These are phyloP conservation scores for Gracilariopsis chorda DNA, from an alignment of 23 red algal species.

Conservation along the genomic window DNA sequence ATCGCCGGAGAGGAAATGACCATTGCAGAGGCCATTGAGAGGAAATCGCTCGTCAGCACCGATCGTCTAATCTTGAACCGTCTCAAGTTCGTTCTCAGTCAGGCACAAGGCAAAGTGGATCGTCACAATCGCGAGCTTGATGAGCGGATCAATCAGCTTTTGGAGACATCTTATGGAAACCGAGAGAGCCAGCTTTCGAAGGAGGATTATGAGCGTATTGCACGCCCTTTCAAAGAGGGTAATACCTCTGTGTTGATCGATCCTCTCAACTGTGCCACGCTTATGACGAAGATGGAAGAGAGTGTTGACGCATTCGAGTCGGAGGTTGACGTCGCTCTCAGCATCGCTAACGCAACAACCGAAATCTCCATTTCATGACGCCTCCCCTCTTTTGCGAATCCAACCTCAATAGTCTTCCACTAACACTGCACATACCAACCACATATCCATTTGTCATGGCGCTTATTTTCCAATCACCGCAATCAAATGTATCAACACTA, in stretches of 20 bases:
- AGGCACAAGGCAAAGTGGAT: not conserved
- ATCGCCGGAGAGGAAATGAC: conserved; percentile 17
- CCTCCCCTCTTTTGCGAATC: not conserved
- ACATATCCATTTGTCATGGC: too few relatives aligned
- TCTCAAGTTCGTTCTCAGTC: not conserved
- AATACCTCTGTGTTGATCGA: conserved; percentile 21
- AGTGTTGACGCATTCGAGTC: not conserved
- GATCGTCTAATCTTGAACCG: not conserved
- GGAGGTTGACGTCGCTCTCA: conserved; percentile 41
- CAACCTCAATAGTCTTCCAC: too few relatives aligned
- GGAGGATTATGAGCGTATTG: conserved; percentile 46
- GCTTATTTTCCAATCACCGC: too few relatives aligned
- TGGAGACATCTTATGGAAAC: conserved; percentile 35
- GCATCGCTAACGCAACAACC: conserved; percentile 40
- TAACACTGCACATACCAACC: too few relatives aligned
- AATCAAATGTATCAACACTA: too few relatives aligned
- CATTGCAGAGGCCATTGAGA: conserved; percentile 59
- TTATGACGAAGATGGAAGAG: conserved; percentile 10
- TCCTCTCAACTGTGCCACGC: not conserved
- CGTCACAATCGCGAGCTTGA: not conserved
- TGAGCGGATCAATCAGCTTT: not conserved
- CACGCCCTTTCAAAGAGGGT: conserved; percentile 25
- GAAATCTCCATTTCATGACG: not conserved
- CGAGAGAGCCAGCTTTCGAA: conserved; percentile 33
- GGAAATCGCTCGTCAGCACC: not conserved